A percentile compares a stretch with the other conserved stretches of the same genome.
Conservation (phyloP, 2,329 filamentous ascomycete species). For the Ceratocystis huliohia region DNA sequence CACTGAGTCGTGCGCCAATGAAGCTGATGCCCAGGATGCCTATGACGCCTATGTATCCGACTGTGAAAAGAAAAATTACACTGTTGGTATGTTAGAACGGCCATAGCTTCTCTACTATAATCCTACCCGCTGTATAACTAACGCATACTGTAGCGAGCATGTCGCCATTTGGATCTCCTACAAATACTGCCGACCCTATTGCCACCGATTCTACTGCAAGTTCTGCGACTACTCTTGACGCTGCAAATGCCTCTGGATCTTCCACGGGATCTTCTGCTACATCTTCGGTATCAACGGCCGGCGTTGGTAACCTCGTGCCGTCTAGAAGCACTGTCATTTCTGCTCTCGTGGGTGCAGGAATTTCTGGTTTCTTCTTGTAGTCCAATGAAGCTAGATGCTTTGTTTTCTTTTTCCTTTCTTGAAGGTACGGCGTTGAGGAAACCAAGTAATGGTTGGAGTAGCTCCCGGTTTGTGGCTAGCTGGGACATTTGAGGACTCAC, state of each 20-base stretch:
- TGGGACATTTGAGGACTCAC: neutral
- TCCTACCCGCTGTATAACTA: neutral
- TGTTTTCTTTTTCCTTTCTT: neutral
- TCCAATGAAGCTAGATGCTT: neutral
- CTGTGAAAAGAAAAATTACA: conserved; percentile 17
- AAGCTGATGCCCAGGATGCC: conserved; percentile 14
- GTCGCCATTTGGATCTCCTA: neutral
- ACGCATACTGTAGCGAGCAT: neutral
- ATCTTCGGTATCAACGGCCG: conserved; percentile 7
- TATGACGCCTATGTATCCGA: conserved; percentile 19
- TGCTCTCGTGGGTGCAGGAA: conserved; percentile 9
- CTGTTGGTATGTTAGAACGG: conserved; percentile 13
- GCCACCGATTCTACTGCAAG: conserved; percentile 1
- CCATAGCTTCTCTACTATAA: neutral
- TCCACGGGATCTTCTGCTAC: neutral
- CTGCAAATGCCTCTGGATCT: neutral
- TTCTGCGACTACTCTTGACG: neutral
- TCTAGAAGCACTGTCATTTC: conserved; percentile 4
- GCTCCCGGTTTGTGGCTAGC: neutral
- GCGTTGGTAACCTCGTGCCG: neutral
- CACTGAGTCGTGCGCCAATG: conserved; percentile 15
- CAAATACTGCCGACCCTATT: neutral
- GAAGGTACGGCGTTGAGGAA: neutral
- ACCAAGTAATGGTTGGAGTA: neutral
- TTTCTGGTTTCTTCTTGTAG: conserved; percentile 9